Conservation (phyloP, 2,329 filamentous ascomycete genomes). For the Pestalotiopsis sp. region DNA sequence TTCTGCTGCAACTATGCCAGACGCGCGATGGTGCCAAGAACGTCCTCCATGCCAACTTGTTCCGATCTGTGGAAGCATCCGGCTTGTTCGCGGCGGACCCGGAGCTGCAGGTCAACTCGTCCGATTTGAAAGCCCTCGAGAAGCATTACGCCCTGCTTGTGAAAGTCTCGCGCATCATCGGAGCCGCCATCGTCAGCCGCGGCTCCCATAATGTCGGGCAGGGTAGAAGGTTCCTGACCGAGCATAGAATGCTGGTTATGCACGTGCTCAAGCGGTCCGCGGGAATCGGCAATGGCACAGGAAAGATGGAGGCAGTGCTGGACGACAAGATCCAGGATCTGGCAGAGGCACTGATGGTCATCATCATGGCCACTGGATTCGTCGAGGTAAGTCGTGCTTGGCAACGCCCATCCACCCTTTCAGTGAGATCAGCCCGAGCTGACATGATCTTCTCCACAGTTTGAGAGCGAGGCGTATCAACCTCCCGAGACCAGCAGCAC, state of each 20-base stretch:
- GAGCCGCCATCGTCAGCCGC: conserved; percentile 77
- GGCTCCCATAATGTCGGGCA: conserved; percentile 83
- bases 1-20: conserved; percentile 83
- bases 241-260: conserved; percentile 82
- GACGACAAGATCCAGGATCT: conserved; percentile 73
- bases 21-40: conserved; percentile 82
- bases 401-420: background rate
- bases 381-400: conserved; percentile 68
- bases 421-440: conserved; percentile 4
- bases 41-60: conserved; percentile 87
- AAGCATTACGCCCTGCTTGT: conserved; percentile 85
- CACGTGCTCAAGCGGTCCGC: conserved; percentile 89
- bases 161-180: conserved; percentile 79
- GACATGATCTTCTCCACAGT: conserved; percentile 20
- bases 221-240: conserved; percentile 76
- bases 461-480: conserved; percentile 26
- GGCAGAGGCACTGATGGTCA: conserved; percentile 81
- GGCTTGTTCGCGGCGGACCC: conserved; percentile 89
- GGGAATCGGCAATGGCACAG: conserved; percentile 64
- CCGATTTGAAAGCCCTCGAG: conserved; percentile 70
- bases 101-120: conserved; percentile 80
- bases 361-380: conserved; percentile 83
- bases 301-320: conserved; percentile 40
- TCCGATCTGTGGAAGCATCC: conserved; percentile 78
- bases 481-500: conserved; percentile 21